Percentiles rank a stretch among this genome's conserved stretches.
These are phyloP conservation scores for Phytopythium kandeliae DNA, from an alignment of 352 stramenopile species.

Conservation along the genomic window DNA sequence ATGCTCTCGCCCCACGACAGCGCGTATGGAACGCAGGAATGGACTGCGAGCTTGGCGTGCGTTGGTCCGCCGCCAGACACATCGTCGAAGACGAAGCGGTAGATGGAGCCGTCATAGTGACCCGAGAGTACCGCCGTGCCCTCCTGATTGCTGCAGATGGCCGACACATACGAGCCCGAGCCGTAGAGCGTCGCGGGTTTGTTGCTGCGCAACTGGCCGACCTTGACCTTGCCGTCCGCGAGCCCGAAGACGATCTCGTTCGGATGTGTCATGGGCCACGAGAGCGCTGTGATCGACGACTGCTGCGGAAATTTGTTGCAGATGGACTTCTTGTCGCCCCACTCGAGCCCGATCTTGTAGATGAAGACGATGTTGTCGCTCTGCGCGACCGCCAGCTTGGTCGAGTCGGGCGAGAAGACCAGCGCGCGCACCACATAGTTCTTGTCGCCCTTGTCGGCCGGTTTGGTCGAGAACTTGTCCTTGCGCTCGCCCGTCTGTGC, in stretches of 20 bases:
- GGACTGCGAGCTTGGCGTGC: slow-evolving; percentile 85
- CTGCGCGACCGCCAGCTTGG: slow-evolving; percentile 93
- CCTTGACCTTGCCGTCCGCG: slow-evolving; percentile 92
- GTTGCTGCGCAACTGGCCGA: slow-evolving; percentile 91
- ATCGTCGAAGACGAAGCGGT: slow-evolving; percentile 91
- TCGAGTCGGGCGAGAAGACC: slow-evolving; percentile 90
- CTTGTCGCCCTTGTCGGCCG: slow-evolving; percentile 91
- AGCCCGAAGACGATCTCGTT: slow-evolving; percentile 94
- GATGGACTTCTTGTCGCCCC: slow-evolving; percentile 95
- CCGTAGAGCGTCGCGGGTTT: slow-evolving; percentile 89
- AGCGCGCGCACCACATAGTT: slow-evolving; percentile 92
- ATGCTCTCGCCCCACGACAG: slow-evolving; percentile 90
- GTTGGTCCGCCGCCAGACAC: slow-evolving; percentile 62
- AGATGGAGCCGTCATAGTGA: slow-evolving; percentile 91
- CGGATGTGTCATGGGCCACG: slow-evolving; percentile 87
- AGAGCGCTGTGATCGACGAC: slow-evolving; percentile 81
- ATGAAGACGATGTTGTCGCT: slow-evolving; percentile 97
- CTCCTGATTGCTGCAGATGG: slow-evolving; percentile 83
- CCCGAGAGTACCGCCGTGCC: slow-evolving; percentile 86
- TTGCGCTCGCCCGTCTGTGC: slow-evolving; percentile 88
- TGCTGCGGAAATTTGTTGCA: slow-evolving; percentile 94
- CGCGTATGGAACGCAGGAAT: slow-evolving; percentile 87
- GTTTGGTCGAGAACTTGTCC: slow-evolving; percentile 96
- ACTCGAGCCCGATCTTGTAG: slow-evolving; percentile 94
- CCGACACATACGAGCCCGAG: slow-evolving; percentile 76